Evolutionary conservation across 2,329 filamentous ascomycete genomes (phyloP), one percentile per base, ranked within the genome.

Genomic region (Whalleya microplaca): DNA sequence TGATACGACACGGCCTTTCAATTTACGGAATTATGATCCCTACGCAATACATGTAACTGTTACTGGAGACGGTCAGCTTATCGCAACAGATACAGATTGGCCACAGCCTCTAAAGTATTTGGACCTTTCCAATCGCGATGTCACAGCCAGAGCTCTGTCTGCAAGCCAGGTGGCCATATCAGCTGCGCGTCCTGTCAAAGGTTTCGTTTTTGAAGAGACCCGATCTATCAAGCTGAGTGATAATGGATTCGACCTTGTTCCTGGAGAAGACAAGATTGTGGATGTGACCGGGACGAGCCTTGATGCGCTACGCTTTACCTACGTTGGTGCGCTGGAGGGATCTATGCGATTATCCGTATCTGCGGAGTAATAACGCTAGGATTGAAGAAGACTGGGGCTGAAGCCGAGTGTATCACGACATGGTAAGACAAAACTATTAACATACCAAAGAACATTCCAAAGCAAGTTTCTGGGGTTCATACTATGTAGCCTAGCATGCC

Each of bases 101-200:
- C 84, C 84, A 0, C 81, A 87, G 46, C 85, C 85, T 0, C 61
- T 87, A 48, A 88, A 88, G 69, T 86, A 85, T 58, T 68, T 85
- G 1, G 77, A 81, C 59, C 72, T 87, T 42, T 69, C 74, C 12
- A 71, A 78, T 41, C 76, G 80, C 21, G 66, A 71, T 0, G 67
- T 84, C 10, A 64, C 64, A 9, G 64, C 77, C 56, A 62, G 19
- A 21, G 58, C 68, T 12, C 43, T 72, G 5, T 64, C 67, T 2
- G 52, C 53, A 1, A 57, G 63, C 7, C 55, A 59, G 32, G 67
- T 75, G 21, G 64, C 58, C 49, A 63, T 75, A 16, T 64, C 73
- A 66, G 64, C 76, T 32, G 53, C 76, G 41, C 73, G 76, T 21
- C 84, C 84, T 0, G 78, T 84, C 2, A 87, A 86, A 64, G 82